Base-by-base conservation (phyloP, 495 filamentous ascomycete genomes). In the Penicillium cinerascens region DNA sequence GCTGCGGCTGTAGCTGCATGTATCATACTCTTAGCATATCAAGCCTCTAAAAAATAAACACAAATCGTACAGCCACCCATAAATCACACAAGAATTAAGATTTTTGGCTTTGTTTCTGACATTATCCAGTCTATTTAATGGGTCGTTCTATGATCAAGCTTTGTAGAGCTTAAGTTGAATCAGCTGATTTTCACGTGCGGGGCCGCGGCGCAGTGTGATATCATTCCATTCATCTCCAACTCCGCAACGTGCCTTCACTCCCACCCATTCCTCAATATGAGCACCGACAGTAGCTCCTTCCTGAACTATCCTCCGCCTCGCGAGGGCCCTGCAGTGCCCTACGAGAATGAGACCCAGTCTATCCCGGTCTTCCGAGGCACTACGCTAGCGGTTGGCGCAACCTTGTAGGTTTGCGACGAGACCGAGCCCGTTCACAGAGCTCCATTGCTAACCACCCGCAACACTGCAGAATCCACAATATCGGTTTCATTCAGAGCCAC, bases 301-400 rank as follows among this genome's bases (percentile, higher is more conserved):
- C 52, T 73, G 16, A 66, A 73, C 47, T 80, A 80, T 50, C 78
- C 78, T 3, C 63, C 60, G 40, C 57, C 72, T 13, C 70, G 62
- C 9, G 55, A 78, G 60, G 77, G 74, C 3, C 76, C 77, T 0
- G 44, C 61, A 0, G 72, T 70, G 13, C 66, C 75, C 0, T 83
- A 82, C 55, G 60, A 71, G 33, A 71, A 78, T 47, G 73, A 77
- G n/a, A 63, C 70, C 10, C 70, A 73, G 42, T 63, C 65, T 1
- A 79, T 84, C 52, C 81, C 81, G 1, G 78, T 80, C 7, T 71
- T 84, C 52, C 70, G 77, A 27, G 82, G 82, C 21, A 67, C 61
- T 5, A 64, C 79, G 0, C 52, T 84, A 27, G 70, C 64, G 10
- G 66, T 84, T 42, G 74, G 78, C 29, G 78, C 78, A 45, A 68